Percentiles rank a stretch among this genome's conserved stretches.
phyloP scores from a whole-genome alignment of 202 grass and related monocot species.

The Elaeis oleifera region DNA sequence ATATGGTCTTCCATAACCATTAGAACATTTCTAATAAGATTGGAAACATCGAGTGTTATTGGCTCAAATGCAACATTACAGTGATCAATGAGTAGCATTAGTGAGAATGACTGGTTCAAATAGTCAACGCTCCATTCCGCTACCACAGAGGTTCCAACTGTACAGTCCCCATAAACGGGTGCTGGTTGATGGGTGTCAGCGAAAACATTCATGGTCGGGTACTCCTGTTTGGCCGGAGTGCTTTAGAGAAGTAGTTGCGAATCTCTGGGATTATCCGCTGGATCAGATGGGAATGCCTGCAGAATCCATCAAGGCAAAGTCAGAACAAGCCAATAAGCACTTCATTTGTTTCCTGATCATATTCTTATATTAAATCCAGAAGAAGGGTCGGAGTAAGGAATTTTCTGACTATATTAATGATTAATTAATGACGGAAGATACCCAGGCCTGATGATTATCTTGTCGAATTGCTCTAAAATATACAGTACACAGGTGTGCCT shows the following conservation, averaged over 20 bases:
- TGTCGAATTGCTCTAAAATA: constrained; percentile 89
- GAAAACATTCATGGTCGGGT: constrained; percentile 24
- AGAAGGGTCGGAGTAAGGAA: too few relatives aligned
- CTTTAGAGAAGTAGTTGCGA: constrained; percentile 65
- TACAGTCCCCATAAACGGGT: constrained; percentile 54
- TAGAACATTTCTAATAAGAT: too few relatives aligned
- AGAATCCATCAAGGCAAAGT: background rate
- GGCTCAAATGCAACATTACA: too few relatives aligned
- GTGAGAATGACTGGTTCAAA: too few relatives aligned
- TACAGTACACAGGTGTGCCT: constrained; percentile 91
- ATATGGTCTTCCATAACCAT: too few relatives aligned
- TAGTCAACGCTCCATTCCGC: too few relatives aligned
- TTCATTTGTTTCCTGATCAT: too few relatives aligned
- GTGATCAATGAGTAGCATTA: too few relatives aligned
- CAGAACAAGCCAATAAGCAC: too few relatives aligned
- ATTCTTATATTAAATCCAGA: too few relatives aligned
- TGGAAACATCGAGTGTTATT: too few relatives aligned
- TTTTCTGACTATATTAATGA: too few relatives aligned
- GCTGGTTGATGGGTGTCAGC: constrained; percentile 43
- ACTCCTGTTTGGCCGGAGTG: constrained; percentile 42
- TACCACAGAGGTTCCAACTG: constrained; percentile 29
- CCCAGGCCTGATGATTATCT: constrained; percentile 67
- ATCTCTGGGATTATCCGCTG: constrained; percentile 80
- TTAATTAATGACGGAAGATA: constrained; percentile 17
- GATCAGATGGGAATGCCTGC: constrained; percentile 62